phyloP scores from a whole-genome alignment of 495 filamentous ascomycete genomes.

The Trichoderma virens region DNA sequence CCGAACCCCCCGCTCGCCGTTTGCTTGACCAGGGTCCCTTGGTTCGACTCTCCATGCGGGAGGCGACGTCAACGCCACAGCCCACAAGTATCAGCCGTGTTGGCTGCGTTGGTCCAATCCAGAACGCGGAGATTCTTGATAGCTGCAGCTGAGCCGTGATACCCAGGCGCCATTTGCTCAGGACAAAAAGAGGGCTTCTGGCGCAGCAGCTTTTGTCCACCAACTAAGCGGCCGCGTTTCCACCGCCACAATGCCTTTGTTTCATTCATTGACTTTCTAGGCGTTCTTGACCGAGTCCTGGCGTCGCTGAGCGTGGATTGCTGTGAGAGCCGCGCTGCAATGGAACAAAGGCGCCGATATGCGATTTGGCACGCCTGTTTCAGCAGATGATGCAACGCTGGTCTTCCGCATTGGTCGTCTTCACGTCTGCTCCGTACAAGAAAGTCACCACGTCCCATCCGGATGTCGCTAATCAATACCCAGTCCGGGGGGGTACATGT shows the following conservation, averaged over 20 bases:
- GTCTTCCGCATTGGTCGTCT: not conserved
- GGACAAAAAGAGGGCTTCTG: not conserved
- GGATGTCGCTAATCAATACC: too few relatives aligned
- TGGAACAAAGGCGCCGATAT: not conserved
- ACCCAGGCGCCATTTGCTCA: not conserved
- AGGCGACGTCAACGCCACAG: constrained; percentile 7
- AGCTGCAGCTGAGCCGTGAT: not conserved
- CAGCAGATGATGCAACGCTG: not conserved
- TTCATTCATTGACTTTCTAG: not conserved
- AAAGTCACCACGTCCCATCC: too few relatives aligned
- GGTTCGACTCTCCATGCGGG: not conserved
- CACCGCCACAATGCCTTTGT: not conserved
- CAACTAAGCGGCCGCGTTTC: not conserved
- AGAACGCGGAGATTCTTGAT: not conserved
- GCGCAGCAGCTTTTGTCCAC: constrained; percentile 3
- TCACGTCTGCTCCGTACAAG: not conserved
- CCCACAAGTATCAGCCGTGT: not conserved
- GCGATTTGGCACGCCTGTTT: not conserved
- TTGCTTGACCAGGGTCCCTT: not conserved
- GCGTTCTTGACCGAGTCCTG: not conserved
- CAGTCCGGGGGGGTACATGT: too few relatives aligned
- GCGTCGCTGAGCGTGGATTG: not conserved
- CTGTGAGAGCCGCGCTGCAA: not conserved
- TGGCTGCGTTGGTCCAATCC: not conserved
- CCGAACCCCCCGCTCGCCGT: not conserved